These are phyloP conservation scores for Eutypa lata DNA, from an alignment of 2,329 filamentous ascomycete genomes.

Conservation along the genomic window DNA sequence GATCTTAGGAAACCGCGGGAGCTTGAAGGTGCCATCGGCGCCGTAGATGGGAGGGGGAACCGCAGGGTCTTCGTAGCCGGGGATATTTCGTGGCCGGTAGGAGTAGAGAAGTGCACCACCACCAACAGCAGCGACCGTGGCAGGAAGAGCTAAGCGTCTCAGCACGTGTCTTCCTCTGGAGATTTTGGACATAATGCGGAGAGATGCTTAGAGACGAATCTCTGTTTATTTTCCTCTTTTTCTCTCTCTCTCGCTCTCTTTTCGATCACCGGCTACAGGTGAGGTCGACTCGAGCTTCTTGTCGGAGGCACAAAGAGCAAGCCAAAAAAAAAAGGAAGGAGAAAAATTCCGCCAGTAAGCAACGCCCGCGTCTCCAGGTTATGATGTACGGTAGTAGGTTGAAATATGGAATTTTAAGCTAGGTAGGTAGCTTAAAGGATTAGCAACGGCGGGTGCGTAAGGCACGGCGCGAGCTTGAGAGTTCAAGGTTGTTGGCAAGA, in stretches of 20 bases:
- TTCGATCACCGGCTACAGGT: background rate
- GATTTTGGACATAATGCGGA: conserved; percentile 26
- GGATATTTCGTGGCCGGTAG: conserved; percentile 70
- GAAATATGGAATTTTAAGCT: background rate
- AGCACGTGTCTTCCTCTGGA: conserved; percentile 29
- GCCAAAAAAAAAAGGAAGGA: background rate
- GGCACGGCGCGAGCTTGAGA: background rate
- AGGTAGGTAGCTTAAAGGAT: background rate
- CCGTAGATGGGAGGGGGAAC: conserved; percentile 70
- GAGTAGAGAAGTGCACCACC: conserved; percentile 45
- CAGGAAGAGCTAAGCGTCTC: conserved; percentile 42
- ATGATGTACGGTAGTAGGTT: too few species aligned
- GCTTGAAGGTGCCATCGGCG: conserved; percentile 63
- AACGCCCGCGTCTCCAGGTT: background rate
- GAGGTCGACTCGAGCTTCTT: background rate
- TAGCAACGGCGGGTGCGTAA: background rate
- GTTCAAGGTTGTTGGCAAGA: background rate
- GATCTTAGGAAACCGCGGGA: conserved; percentile 62
- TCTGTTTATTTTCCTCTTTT: background rate
- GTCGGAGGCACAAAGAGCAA: background rate
- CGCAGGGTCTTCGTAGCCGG: conserved; percentile 63
- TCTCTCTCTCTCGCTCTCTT: background rate
- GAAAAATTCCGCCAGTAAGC: background rate
- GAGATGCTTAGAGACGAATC: background rate
- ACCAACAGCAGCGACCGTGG: conserved; percentile 38